A percentile compares a stretch with the other conserved stretches of the same genome.
These are phyloP conservation scores for Spatholobus suberectus DNA, from an alignment of 306 rosid genomes.

Conservation along the genomic window DNA sequence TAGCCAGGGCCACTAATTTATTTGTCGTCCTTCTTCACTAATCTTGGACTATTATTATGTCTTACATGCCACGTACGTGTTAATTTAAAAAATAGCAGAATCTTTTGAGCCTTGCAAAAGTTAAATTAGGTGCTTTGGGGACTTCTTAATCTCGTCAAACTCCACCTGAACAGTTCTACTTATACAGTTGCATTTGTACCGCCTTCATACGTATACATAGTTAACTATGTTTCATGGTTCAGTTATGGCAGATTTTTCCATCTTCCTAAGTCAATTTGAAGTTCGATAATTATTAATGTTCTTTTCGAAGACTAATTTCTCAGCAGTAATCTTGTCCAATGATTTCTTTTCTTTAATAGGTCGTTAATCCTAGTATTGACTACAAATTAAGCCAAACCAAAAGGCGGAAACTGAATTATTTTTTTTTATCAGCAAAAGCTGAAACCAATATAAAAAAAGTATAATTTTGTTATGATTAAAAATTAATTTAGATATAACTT, in stretches of 20 bases:
- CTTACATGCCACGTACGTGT: neutral
- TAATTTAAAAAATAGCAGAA: no score
- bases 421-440: neutral
- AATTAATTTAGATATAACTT: no score
- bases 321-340: neutral
- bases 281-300: neutral
- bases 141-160: neutral
- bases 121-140: neutral
- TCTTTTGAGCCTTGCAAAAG: neutral
- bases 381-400: neutral
- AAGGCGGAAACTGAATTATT: neutral
- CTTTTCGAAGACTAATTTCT: neutral
- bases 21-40: neutral
- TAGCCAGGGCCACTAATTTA: neutral
- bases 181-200: neutral
- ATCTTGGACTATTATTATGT: conserved; percentile 28
- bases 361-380: neutral
- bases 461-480: no score
- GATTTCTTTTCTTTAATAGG: neutral
- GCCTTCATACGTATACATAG: neutral
- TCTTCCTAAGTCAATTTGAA: neutral
- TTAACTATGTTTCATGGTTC: neutral
- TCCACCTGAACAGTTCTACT: neutral
- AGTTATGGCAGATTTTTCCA: neutral
- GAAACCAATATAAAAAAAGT: neutral